Conservation (phyloP, 306 rosid genomes). For the Rosa rugosa region DNA sequence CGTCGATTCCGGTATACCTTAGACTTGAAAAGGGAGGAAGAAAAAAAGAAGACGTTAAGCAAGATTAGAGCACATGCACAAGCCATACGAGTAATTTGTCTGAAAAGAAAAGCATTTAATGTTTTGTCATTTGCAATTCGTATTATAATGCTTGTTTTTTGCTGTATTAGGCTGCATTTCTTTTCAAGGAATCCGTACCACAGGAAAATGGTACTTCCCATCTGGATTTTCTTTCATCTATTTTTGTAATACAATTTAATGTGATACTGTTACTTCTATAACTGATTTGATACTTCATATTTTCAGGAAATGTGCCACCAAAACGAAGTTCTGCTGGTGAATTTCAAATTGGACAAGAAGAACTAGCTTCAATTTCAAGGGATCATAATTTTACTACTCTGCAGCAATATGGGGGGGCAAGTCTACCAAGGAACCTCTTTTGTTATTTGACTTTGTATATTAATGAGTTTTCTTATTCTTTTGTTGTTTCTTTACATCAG, state of each 20-base stretch:
- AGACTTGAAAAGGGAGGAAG: conserved; percentile 95
- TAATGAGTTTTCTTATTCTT: conserved; percentile 6
- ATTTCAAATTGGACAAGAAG: conserved; percentile 71
- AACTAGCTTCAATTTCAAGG: conserved; percentile 69
- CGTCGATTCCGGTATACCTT: conserved; percentile 98
- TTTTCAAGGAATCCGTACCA: conserved; percentile 50
- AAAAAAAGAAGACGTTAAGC: conserved; percentile 57
- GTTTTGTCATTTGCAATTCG: conserved; percentile 6
- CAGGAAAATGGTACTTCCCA: conserved; percentile 50
- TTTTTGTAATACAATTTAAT: neutral
- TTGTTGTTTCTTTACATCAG: conserved; percentile 45
- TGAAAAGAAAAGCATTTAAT: conserved; percentile 24
- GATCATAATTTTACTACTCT: conserved; percentile 59
- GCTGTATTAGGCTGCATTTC: conserved; percentile 73
- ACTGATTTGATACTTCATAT: conserved; percentile 16
- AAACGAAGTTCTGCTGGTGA: conserved; percentile 44
- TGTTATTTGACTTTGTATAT: conserved; percentile 3
- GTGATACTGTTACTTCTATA: conserved; percentile 1
- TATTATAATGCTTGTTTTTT: conserved; percentile 31
- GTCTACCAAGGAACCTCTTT: conserved; percentile 24
- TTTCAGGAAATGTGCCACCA: conserved; percentile 36
- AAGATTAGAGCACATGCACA: conserved; percentile 86
- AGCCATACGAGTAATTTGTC: conserved; percentile 65
- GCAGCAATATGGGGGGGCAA: conserved; percentile 78
- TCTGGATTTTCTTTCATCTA: neutral